These are phyloP conservation scores for Glycine tomentella DNA, from an alignment of 306 rosid genomes.

Conservation along the genomic window DNA sequence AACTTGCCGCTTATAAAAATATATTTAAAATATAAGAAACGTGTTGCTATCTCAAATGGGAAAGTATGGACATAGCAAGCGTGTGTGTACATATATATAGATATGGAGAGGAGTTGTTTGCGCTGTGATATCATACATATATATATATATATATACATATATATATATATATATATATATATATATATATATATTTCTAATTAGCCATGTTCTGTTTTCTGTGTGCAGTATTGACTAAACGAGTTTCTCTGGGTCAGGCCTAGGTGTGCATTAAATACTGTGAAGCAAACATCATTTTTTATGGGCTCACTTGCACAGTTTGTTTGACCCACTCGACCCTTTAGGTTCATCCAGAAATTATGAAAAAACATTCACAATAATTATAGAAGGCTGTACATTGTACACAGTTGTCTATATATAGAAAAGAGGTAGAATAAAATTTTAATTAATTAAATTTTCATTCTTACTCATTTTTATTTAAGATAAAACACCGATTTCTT, in stretches of 20 bases:
- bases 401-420: not conserved
- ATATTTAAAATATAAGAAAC: not conserved
- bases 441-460: not conserved
- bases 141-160: no score
- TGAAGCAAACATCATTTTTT: conserved; percentile 37
- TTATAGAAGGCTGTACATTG: conserved; percentile 40
- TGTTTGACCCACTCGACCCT: conserved; percentile 53
- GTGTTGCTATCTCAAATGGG: not conserved
- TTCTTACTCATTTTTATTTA: no score
- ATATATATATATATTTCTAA: no score
- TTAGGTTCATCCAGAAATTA: not conserved
- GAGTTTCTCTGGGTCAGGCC: conserved; percentile 41
- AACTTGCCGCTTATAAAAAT: no score
- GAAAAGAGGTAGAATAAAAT: not conserved
- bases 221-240: conserved; percentile 45
- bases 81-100: no score
- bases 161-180: no score
- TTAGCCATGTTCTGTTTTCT: not conserved
- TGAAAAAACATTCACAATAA: conserved; percentile 34
- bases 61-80: conserved; percentile 20
- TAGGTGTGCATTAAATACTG: conserved; percentile 48
- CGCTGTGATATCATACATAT: no score
- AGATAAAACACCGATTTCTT: no score
- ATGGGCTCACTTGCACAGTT: conserved; percentile 37
- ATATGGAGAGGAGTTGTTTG: no score